These are phyloP conservation scores for Russula griseocarnosa DNA, from an alignment of 768 basidiomycete species.

Conservation along the genomic window DNA sequence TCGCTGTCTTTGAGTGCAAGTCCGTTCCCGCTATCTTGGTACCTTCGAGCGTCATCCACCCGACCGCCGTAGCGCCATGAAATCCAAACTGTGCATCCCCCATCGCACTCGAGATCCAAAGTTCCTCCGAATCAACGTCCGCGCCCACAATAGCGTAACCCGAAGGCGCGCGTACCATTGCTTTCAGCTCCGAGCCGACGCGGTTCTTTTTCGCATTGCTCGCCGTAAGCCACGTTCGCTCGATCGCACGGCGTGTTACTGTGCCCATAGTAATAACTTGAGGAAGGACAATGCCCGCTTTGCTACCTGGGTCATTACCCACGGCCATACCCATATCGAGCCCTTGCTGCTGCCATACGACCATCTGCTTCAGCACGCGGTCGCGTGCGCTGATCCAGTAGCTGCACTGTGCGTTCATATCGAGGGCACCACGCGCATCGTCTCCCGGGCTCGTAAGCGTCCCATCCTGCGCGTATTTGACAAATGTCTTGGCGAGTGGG, in stretches of 20 bases:
- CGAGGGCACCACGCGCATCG: slow-evolving; percentile 78
- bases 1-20: slow-evolving; percentile 93
- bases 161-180: slow-evolving; percentile 91
- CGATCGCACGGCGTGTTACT: slow-evolving; percentile 94
- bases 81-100: slow-evolving; percentile 97
- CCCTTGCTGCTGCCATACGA: slow-evolving; percentile 67
- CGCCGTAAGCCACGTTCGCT: slow-evolving; percentile 97
- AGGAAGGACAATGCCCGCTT: slow-evolving; percentile 90
- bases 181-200: slow-evolving; percentile 96
- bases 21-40: slow-evolving; percentile 94
- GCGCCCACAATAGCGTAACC: slow-evolving; percentile 96
- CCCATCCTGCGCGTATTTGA: slow-evolving; percentile 84
- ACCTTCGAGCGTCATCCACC: slow-evolving; percentile 99
- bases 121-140: slow-evolving; percentile 97
- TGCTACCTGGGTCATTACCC: slow-evolving; percentile 36
- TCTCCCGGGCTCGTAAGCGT: slow-evolving; percentile 77
- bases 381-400: slow-evolving; percentile 98
- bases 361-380: slow-evolving; percentile 88
- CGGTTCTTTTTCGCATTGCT: slow-evolving; percentile 97
- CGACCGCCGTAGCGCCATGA: slow-evolving; percentile 93
- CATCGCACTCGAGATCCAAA: slow-evolving; percentile 99
- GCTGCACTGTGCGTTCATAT: slow-evolving; percentile 90
- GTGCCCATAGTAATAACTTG: slow-evolving; percentile 99
- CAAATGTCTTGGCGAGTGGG: slow-evolving; percentile 84
- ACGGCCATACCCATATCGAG: slow-evolving; percentile 50